These are phyloP conservation scores for Coleophoma cylindrospora DNA, from an alignment of 2,329 filamentous ascomycete genomes.

Conservation along the genomic window DNA sequence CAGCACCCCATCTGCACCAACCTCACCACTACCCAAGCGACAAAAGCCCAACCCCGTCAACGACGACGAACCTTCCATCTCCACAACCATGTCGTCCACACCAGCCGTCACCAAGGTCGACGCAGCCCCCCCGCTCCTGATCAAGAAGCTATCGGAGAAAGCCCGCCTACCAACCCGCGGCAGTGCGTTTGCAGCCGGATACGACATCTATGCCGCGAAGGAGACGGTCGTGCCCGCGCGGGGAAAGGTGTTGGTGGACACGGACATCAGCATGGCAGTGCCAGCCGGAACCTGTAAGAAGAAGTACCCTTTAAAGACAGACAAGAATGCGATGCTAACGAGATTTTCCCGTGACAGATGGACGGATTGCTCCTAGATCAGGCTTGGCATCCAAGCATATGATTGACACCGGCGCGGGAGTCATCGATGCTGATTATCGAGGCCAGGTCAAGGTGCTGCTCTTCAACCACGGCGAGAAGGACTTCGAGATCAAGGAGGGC, in stretches of 20 bases:
- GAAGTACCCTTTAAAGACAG: neutral
- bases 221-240: constrained; percentile 72
- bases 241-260: constrained; percentile 83
- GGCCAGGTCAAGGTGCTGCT: constrained; percentile 91
- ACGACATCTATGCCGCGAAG: constrained; percentile 82
- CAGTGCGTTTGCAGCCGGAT: constrained; percentile 84
- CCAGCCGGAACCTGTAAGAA: constrained; percentile 81
- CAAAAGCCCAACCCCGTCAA: constrained; percentile 17
- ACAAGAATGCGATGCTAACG: neutral
- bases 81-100: constrained; percentile 8
- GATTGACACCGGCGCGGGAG: constrained; percentile 92
- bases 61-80: constrained; percentile 1
- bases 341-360: constrained; percentile 49
- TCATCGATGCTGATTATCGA: constrained; percentile 96
- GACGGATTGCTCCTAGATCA: constrained; percentile 84
- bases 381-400: constrained; percentile 90
- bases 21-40: constrained; percentile 24
- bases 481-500: constrained; percentile 78
- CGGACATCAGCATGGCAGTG: constrained; percentile 86
- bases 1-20: constrained; percentile 16
- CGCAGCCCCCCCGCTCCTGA: constrained; percentile 28
- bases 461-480: constrained; percentile 82
- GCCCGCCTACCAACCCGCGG: constrained; percentile 84
- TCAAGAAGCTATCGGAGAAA: constrained; percentile 81
- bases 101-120: constrained; percentile 12